Evolutionary conservation across 2,329 filamentous ascomycete genomes (phyloP).

Genomic region (Colletotrichum melonis): DNA sequence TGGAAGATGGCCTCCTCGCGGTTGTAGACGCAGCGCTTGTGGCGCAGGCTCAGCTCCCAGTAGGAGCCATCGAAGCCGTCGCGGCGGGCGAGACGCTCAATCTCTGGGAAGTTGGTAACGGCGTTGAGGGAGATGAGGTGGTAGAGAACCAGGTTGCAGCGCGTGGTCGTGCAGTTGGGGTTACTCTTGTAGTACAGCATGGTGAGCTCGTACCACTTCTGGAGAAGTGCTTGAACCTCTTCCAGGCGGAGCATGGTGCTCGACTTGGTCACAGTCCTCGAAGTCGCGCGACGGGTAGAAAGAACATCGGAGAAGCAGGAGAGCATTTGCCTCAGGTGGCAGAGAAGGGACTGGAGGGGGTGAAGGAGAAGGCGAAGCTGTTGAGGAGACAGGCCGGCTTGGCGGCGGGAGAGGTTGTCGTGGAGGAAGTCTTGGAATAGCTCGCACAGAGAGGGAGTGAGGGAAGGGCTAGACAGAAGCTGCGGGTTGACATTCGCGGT

Average conservation of each 20-base stretch:
- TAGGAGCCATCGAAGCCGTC: constrained; percentile 68
- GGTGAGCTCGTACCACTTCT: constrained; percentile 76
- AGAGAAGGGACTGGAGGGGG: constrained; percentile 73
- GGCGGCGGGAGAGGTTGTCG: constrained; percentile 67
- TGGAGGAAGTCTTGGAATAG: constrained; percentile 76
- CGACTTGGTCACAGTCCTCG: constrained; percentile 65
- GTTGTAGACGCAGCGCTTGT: constrained; percentile 73
- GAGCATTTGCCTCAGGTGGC: constrained; percentile 72
- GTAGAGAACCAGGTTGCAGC: constrained; percentile 75
- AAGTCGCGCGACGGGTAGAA: constrained; percentile 51
- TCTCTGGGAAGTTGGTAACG: constrained; percentile 74
- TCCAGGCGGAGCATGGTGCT: constrained; percentile 71
- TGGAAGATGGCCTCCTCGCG: constrained; percentile 74
- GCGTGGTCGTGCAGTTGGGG: constrained; percentile 68
- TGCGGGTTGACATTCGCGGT: constrained; percentile 61
- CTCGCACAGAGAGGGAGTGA: constrained; percentile 70
- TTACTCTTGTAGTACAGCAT: constrained; percentile 66
- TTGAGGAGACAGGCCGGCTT: constrained; percentile 57
- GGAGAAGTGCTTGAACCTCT: constrained; percentile 72
- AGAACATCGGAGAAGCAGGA: constrained; percentile 71
- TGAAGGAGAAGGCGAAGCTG: constrained; percentile 76
- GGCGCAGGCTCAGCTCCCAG: constrained; percentile 64
- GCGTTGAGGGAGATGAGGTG: constrained; percentile 78
- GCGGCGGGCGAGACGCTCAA: constrained; percentile 73
- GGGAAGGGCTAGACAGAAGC: constrained; percentile 59